These are phyloP conservation scores for Cajanus cajan DNA, from an alignment of 306 rosid genomes.

Conservation along the genomic window DNA sequence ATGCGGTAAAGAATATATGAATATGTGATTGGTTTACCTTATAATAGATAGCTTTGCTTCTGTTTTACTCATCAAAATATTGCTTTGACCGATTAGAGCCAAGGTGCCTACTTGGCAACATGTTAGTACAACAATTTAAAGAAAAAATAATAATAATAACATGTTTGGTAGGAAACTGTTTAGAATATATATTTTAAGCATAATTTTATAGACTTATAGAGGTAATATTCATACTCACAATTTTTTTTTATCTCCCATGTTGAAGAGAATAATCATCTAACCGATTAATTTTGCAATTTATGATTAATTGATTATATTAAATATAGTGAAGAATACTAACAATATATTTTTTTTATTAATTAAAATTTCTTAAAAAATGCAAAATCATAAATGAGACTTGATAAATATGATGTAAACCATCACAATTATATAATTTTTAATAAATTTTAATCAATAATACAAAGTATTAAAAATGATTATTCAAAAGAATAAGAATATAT, in stretches of 20 bases:
- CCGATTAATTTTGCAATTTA: background rate
- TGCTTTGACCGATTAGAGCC: slow-evolving; percentile 46
- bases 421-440: no score
- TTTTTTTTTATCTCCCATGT: background rate
- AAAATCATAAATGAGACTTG: no score
- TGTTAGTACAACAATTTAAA: slow-evolving; percentile 8
- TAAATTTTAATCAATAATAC: no score
- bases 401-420: no score
- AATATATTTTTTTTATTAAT: no score
- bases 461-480: no score
- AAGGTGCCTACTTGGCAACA: slow-evolving; percentile 3
- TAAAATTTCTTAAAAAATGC: no score
- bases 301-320: background rate
- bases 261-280: background rate
- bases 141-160: background rate
- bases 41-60: slow-evolving; percentile 39
- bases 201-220: background rate
- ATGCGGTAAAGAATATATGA: slow-evolving; percentile 2
- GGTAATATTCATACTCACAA: background rate
- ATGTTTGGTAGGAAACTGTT: slow-evolving; percentile 38
- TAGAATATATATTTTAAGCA: background rate
- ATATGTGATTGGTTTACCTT: slow-evolving; percentile 50
- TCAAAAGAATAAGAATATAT: no score
- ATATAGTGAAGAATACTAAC: background rate
- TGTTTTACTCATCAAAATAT: slow-evolving; percentile 40